A percentile compares a stretch with the other conserved stretches of the same genome.
These are phyloP conservation scores for Xylaria digitata DNA, from an alignment of 2,329 filamentous ascomycete genomes.

Conservation along the genomic window DNA sequence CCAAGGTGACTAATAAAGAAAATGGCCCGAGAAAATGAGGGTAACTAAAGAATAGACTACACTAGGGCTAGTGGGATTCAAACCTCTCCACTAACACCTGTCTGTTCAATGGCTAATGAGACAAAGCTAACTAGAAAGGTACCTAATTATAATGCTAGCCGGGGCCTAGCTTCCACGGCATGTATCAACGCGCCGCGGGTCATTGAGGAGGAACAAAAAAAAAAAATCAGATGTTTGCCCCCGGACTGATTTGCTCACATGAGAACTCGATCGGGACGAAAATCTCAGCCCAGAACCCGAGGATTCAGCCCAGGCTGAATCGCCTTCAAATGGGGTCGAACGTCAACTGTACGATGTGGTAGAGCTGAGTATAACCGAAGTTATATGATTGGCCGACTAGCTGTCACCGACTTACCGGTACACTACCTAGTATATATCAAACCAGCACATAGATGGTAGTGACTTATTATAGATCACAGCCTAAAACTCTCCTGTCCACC, in stretches of 20 bases:
- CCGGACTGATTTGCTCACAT: not conserved
- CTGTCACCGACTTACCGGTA: not conserved
- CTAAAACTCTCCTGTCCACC: not conserved
- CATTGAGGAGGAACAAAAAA: not conserved
- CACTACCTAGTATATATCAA: no score
- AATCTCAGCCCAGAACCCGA: not conserved
- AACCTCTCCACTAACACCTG: no score
- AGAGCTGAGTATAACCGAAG: no score
- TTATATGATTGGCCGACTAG: not conserved
- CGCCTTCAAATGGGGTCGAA: no score
- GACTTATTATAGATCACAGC: not conserved
- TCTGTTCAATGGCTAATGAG: no score
- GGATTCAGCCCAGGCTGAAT: conserved; percentile 1
- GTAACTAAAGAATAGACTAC: no score
- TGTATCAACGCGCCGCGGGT: not conserved
- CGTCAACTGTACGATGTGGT: no score
- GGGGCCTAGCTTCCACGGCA: conserved; percentile 4
- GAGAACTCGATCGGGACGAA: not conserved
- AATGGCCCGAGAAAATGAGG: not conserved
- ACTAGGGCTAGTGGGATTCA: no score
- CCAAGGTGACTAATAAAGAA: not conserved
- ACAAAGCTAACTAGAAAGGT: not conserved
- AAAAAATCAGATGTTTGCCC: not conserved
- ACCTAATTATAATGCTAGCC: not conserved
- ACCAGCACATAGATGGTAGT: no score